A percentile compares a stretch with the other conserved stretches of the same genome.
Conservation (phyloP, 306 rosid genomes). For the Medicago lupulina region DNA sequence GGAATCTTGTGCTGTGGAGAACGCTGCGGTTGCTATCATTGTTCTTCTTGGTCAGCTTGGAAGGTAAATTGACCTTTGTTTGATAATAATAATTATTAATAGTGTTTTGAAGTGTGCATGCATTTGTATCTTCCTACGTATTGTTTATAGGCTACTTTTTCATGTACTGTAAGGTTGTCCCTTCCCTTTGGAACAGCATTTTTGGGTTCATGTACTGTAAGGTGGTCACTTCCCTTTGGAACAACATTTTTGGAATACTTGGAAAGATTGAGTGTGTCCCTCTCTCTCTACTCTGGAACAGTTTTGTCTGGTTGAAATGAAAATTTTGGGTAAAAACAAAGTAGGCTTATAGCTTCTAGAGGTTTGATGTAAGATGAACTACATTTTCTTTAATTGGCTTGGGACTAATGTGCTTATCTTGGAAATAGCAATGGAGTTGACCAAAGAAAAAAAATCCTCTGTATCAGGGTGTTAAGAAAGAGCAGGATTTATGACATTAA, state of each 20-base stretch:
- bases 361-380: no score
- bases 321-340: constrained; percentile 10
- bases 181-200: constrained; percentile 5
- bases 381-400: no score
- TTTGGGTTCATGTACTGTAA: constrained; percentile 2
- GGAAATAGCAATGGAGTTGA: no score
- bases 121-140: neutral
- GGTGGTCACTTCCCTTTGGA: constrained; percentile 1
- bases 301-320: neutral
- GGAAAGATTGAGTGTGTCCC: neutral
- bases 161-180: neutral
- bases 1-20: constrained; percentile 57
- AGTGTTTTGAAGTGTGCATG: neutral
- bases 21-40: constrained; percentile 53
- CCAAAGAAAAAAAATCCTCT: no score
- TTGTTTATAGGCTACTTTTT: constrained; percentile 2
- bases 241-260: neutral
- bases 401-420: no score
- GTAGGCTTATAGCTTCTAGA: neutral
- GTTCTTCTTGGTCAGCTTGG: constrained; percentile 87
- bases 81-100: neutral
- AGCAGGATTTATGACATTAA: no score
- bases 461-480: no score
- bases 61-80: constrained; percentile 54
- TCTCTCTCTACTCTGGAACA: neutral